Evolutionary conservation across 140 eudicot species (phyloP).

Genomic region (Flaveria floridana): DNA sequence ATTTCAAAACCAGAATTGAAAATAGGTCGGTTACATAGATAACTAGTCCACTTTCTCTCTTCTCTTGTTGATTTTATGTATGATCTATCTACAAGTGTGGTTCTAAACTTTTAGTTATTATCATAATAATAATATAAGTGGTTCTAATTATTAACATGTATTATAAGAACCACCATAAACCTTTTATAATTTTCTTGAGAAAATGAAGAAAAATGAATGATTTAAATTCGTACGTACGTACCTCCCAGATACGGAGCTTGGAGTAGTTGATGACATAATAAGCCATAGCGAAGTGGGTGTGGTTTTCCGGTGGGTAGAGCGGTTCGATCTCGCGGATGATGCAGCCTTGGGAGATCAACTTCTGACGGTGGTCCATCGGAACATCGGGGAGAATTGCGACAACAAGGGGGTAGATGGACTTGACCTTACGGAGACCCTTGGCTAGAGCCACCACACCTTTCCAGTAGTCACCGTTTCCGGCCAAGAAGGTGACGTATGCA

Average conservation of each 20-base stretch:
- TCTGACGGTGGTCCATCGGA: slow-evolving; percentile 51
- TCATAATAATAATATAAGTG: too few species aligned
- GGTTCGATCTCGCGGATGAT: slow-evolving; percentile 57
- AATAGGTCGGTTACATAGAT: too few species aligned
- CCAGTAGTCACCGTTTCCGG: slow-evolving; percentile 52
- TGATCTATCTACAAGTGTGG: too few species aligned
- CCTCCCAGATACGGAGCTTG: slow-evolving; percentile 93
- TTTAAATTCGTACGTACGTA: background rate
- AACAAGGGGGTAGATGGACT: slow-evolving; percentile 41
- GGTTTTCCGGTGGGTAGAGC: slow-evolving; percentile 63
- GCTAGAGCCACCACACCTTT: slow-evolving; percentile 53
- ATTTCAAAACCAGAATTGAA: too few species aligned
- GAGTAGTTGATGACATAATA: slow-evolving; percentile 81
- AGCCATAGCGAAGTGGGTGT: slow-evolving; percentile 73
- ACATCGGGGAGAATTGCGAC: slow-evolving; percentile 58
- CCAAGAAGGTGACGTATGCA: slow-evolving; percentile 58
- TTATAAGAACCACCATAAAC: too few species aligned
- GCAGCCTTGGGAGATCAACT: slow-evolving; percentile 47
- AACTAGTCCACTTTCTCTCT: too few species aligned
- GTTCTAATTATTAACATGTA: too few species aligned
- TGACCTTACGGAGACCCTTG: slow-evolving; percentile 50
- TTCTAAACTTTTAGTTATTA: too few species aligned
- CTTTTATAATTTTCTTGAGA: too few species aligned
- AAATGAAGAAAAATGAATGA: too few species aligned
- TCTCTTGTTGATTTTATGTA: too few species aligned